Evolutionary conservation across 768 basidiomycete species (phyloP).

Genomic region (Lentinula edodes): DNA sequence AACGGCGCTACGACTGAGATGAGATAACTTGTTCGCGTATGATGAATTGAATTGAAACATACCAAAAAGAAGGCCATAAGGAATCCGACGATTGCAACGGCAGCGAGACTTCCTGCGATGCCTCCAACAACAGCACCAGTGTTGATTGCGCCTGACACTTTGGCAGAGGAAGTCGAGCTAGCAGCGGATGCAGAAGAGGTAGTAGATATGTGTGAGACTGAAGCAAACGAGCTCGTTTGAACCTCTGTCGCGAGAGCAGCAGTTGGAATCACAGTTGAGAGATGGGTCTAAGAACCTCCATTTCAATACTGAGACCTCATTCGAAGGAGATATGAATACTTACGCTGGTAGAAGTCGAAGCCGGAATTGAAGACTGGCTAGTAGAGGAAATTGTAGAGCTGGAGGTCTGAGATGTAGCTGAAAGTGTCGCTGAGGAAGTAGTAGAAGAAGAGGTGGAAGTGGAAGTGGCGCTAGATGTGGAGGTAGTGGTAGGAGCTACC

Average conservation of each 20-base stretch:
- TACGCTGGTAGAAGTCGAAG: slow-evolving; percentile 2
- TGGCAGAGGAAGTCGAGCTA: background rate
- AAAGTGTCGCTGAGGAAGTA: background rate
- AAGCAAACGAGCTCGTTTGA: background rate
- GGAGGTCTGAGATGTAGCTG: background rate
- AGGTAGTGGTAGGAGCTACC: background rate
- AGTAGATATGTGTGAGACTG: background rate
- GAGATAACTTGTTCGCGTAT: no score
- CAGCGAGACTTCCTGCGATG: slow-evolving; percentile 4
- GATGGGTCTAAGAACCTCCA: background rate
- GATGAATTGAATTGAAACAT: background rate
- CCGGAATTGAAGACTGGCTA: background rate
- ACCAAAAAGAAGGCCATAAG: background rate
- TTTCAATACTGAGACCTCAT: background rate
- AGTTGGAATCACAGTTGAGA: slow-evolving; percentile 3
- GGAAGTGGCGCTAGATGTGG: background rate
- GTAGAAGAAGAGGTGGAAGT: background rate
- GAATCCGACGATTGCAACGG: background rate
- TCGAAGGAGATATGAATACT: background rate
- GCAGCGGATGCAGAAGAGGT: background rate
- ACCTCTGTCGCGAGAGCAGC: background rate
- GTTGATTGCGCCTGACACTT: background rate
- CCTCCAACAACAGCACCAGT: slow-evolving; percentile 7
- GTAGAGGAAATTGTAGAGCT: background rate
- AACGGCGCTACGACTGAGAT: background rate